Base-by-base conservation (phyloP, 768 basidiomycete genomes). In the Collybia nuda region DNA sequence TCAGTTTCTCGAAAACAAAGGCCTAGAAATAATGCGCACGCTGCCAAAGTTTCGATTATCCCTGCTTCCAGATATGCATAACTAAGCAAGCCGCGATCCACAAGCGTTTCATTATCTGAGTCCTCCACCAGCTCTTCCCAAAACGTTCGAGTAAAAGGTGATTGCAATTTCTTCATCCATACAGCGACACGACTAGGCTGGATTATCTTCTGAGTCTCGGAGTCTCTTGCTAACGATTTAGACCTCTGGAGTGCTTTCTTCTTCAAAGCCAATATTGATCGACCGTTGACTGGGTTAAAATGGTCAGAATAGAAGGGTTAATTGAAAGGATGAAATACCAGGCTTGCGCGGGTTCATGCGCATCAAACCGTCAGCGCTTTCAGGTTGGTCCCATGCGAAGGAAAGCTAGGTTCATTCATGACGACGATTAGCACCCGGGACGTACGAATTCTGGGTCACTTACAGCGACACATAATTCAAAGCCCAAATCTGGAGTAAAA, bases 381-480 rank as follows among this genome's bases (percentile, higher is more conserved):
- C 84, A 0, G 85, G 82, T 53, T 81, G 72, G 62, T 87, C 85
- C 85, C 85, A 87, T 0, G 85, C 85, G 51, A 87, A 87, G 1
- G 84, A 83, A 12, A 87, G 71, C 81, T 84, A 52, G 2, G 36
- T 29, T 17, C 4, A 41, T 2, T 12, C 12, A 17, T 23, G 15
- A 17, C 28, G 7, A 11, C 38, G n/a, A 29, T 45, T 21, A 26
- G 9, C 15, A 1, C 12, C 14, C 8, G 24, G 3, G 18, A 19
- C 17, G 15, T 29, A 11, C 15, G 32, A 22, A 23, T 29, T 29
- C 12, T 2, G 17, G 52, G 23, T 12, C 21, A 60, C 81, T 56
- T 67, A 84, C 84, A 51, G 83, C 85, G 47, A 84, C 77, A 35
- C 80, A 78, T 11, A 87, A 72, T 62, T 87, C 85, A 53, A 86